Base-by-base conservation (phyloP, 176 grass and related monocot species). In the Zoysia pacifica region DNA sequence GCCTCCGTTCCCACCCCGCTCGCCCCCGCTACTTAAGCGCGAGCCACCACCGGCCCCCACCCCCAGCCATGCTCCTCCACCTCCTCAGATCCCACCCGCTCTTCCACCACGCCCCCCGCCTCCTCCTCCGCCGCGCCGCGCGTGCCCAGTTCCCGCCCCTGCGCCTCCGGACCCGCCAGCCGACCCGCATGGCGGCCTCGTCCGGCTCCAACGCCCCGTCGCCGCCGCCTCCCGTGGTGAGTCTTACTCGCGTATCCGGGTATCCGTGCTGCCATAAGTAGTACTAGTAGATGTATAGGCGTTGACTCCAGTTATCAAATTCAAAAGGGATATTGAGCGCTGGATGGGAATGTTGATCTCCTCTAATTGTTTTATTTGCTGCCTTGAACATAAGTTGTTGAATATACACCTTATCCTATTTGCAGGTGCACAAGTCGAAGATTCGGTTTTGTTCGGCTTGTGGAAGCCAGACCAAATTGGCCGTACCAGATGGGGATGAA, bases 401-500 rank as follows among this genome's bases (percentile, higher is more conserved):
- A 13, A 20, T 73, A 13, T 11, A 66, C 14, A 1, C 1, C 12
- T 9, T 15, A 50, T 28, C 70, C 12, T 45, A 3, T 52, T 46
- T 55, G 5, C 79, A 98, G 96, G 70, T 86, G 64, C 82, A 89
- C 38, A 93, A 91, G 58, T 86, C 90, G 16, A 99, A 93, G 75
- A 88, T 95, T 14, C 52, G 46, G 19, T 95, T 93, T 46, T 99
- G 96, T 39, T 88, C 86, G 63, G 74, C 79, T 28, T 99, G 96
- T 77, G 96, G 96, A 65, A 93, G 83, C 53, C 93, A 90, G 1
- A 99, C 96, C 0, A 99, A 99, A 77, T 35, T 91, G 73, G 70
- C 83, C 9, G 48, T 99, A 38, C 96, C 96, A 20, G 93, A 99
- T 16, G 96, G 96, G 36, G 96, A 99, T 58, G 96, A 99, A 73